These are phyloP conservation scores for Peronospora tabacina DNA, from an alignment of 352 stramenopile genomes.

Conservation along the genomic window DNA sequence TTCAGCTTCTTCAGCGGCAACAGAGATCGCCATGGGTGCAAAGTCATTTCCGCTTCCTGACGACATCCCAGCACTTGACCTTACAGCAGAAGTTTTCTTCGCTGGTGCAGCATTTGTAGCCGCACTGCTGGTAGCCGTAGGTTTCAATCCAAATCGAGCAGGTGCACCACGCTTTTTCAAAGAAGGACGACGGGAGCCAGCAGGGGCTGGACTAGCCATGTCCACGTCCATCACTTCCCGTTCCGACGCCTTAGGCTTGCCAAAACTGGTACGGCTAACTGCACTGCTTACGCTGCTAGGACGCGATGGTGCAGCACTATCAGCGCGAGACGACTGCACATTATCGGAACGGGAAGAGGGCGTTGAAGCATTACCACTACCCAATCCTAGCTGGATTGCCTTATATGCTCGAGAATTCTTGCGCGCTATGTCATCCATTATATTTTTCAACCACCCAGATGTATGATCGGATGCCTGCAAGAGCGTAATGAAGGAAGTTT, in stretches of 20 bases:
- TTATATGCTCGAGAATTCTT: conserved; percentile 74
- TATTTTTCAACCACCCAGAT: conserved; percentile 41
- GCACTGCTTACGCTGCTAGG: conserved; percentile 25
- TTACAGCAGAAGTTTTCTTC: conserved; percentile 24
- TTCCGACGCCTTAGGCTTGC: conserved; percentile 6
- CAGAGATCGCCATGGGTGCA: conserved; percentile 49
- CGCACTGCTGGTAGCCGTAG: conserved; percentile 16
- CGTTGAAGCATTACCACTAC: conserved; percentile 17
- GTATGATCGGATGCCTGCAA: conserved; percentile 47
- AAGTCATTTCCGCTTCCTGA: conserved; percentile 38
- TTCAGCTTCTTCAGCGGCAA: conserved; percentile 64
- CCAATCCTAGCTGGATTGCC: conserved; percentile 47
- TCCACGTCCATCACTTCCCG: conserved; percentile 27
- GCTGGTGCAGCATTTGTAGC: conserved; percentile 20
- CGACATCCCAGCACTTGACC: conserved; percentile 7
- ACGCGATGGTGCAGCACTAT: conserved; percentile 29
- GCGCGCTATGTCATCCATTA: conserved; percentile 54
- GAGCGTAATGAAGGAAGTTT: conserved; percentile 55
- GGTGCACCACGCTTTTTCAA: conserved; percentile 47
- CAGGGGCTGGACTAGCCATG: conserved; percentile 18
- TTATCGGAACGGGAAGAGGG: conserved; percentile 27
- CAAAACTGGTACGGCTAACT: conserved; percentile 23
- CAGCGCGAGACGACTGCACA: conserved; percentile 25
- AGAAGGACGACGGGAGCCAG: conserved; percentile 10
- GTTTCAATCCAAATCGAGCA: conserved; percentile 46